These are phyloP conservation scores for Striga asiatica DNA, from an alignment of 257 asterid genomes.

Conservation along the genomic window DNA sequence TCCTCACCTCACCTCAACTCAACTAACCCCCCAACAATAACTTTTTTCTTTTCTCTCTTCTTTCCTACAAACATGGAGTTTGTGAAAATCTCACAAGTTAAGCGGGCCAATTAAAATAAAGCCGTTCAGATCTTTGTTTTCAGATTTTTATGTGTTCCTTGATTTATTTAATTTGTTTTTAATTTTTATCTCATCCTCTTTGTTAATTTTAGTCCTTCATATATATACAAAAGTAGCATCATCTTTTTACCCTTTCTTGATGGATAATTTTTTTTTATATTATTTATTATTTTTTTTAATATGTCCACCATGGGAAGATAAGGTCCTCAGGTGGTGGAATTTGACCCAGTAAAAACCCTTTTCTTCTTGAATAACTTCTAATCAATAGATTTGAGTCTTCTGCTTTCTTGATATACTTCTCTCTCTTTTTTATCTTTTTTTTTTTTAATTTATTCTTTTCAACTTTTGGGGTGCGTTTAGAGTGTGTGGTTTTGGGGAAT, in stretches of 20 bases:
- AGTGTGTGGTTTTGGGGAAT: background rate
- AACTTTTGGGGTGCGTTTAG: background rate
- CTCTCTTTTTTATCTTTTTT: background rate
- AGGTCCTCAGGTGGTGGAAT: constrained; percentile 13
- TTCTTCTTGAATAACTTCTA: background rate
- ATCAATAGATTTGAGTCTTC: constrained; percentile 8
- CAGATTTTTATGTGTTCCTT: too few species aligned
- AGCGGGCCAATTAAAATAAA: too few species aligned
- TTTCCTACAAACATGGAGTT: too few species aligned
- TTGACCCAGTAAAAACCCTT: background rate
- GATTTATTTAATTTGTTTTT: too few species aligned
- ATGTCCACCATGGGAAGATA: constrained; percentile 17
- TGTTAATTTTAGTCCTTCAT: too few species aligned
- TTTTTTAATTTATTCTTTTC: background rate
- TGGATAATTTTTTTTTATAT: background rate
- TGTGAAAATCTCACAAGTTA: too few species aligned
- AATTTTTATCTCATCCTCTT: too few species aligned
- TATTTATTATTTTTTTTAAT: background rate
- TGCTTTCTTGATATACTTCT: background rate
- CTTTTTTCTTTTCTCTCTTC: background rate
- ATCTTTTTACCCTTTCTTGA: background rate
- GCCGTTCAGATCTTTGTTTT: too few species aligned
- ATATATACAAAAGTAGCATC: too few species aligned
- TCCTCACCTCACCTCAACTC: background rate
- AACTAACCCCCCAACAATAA: background rate